Evolutionary conservation across 2,329 filamentous ascomycete species (phyloP), one percentile per base, ranked within the genome.

Genomic region (Acephala macrosclerotiorum): DNA sequence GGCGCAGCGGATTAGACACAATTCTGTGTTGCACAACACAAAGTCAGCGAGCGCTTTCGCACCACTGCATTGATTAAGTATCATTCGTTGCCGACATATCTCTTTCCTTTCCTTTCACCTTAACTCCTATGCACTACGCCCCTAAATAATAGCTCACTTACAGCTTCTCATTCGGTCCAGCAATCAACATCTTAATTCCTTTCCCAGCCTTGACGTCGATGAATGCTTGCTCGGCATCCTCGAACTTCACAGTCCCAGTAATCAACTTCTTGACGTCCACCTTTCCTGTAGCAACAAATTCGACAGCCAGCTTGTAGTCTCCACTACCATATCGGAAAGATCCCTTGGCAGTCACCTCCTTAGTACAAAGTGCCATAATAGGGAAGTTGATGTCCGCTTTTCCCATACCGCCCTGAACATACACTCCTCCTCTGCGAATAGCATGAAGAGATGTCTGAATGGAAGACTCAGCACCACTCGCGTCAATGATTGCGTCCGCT

Each of bases 391-490:
- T 94, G 75, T 97, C 92, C 45, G 88, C 79, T 77, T 91, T 91
- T 75, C 95, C 95, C 93, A 97, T 97, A 63, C 94, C 94, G 66
- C 89, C 93, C 81, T 96, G 93, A 9, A 96, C 90, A 74, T 93
- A 95, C 18, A 86, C 89, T 36, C 92, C 92, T 63, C 92, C 92
- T 56, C 83, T 83, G 69, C 89, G 85, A 29, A 94, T 85, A 22
- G 85, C 85, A 79, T 94, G 90, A 73, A 95, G 85, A 38, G 86
- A 87, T 0, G 91, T 85, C 80, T 94, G 91, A 73, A 95, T 93
- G 11, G 88, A 91, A 0, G 91, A 87, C 79, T 94, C 91, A 1
- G 91, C 93, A 38, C 92, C 92, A 35, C 87, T 91, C 14, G 92
- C 92, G 77, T 96, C 93, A 73, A 96, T 92, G 47, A 92, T 91